Base-by-base conservation (phyloP, 306 rosid genomes). In the Vigna trinervia region DNA sequence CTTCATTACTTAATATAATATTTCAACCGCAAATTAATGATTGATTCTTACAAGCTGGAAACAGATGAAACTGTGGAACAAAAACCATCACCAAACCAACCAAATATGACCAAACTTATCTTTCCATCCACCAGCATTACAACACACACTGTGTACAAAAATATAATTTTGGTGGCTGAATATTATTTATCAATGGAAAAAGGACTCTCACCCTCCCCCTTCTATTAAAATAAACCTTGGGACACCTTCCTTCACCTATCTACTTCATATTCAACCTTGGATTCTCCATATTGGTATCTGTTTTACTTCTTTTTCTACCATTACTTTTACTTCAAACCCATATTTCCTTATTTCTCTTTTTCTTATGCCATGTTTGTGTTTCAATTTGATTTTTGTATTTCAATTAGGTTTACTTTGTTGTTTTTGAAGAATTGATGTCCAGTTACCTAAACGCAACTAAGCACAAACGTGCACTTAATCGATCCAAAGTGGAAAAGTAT, bases 91-190 rank as follows among this genome's bases (percentile, higher is more conserved):
- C 73, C 71, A 71, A 80, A 80, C 91, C 91, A 71, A 86, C 88
- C 89, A 73, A 77, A 78, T 52, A 77, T 82, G 71, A 87, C 74
- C 84, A 85, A 86, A 84, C 79, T 36, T 71, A 78, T 45, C 78
- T 70, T 75, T 84, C 85, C 57, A 78, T 80, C 88, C 50, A 81
- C 78, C 85, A 82, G 63, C 85, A 87, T 43, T 71, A 75, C 87
- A 80, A 77, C 87, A 82, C 77, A 77, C 52, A 73, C 51, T 69
- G 54, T 64, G 58, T 57, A 58, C 71, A 78, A 14, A 39, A 81
- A 62, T 46, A 74, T 68, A 53, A 81, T 74, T 61, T 70, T 46
- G 80, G 84, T 78, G 78, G 84, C 80, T 85, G 81, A 74, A 74
- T 48, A 79, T 69, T 72, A 78, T 75, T 69, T 75, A 53, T 82